Percentiles rank a stretch among this genome's conserved stretches.
Evolutionary conservation across 2,329 filamentous ascomycete genomes (phyloP).

Genomic region (Fusarium sarcochroum): DNA sequence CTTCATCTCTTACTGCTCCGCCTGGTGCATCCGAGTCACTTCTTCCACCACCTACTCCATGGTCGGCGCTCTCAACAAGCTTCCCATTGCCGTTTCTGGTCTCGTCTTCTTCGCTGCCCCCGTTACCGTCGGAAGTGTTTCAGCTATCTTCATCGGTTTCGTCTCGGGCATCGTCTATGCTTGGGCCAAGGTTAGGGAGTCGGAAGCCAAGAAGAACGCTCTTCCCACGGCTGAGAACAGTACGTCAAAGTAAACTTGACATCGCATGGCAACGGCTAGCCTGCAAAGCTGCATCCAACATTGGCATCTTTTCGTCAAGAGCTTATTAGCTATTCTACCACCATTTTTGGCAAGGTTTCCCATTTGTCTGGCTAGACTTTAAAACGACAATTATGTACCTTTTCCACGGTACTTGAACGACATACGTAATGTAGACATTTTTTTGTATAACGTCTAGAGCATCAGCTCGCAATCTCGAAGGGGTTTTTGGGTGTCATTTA

Average conservation of each 20-base stretch:
- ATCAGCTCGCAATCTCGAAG: constrained; percentile 27
- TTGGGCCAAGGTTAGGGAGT: constrained; percentile 71
- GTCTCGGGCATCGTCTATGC: constrained; percentile 93
- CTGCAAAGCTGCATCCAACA: background rate
- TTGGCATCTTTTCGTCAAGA: background rate
- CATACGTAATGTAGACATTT: constrained; percentile 42
- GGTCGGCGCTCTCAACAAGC: constrained; percentile 98
- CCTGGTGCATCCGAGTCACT: constrained; percentile 98
- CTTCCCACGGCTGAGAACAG: constrained; percentile 71
- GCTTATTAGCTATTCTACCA: background rate
- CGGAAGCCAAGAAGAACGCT: constrained; percentile 66
- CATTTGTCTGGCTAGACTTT: constrained; percentile 8
- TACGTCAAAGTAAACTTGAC: constrained; percentile 33
- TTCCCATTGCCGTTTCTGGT: constrained; percentile 92
- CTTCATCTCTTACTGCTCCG: constrained; percentile 98
- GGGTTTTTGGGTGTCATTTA: constrained; percentile 35
- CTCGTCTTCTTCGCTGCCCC: constrained; percentile 96
- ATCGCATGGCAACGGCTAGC: background rate
- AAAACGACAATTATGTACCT: constrained; percentile 25
- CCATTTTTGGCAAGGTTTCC: constrained; percentile 1
- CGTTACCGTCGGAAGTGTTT: constrained; percentile 91
- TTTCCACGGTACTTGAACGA: constrained; percentile 27
- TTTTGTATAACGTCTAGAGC: constrained; percentile 34
- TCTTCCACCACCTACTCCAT: constrained; percentile 99
- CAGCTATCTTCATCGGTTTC: constrained; percentile 94